Conservation (phyloP, 148 eudicot genomes). For the Arbutus unedo region DNA sequence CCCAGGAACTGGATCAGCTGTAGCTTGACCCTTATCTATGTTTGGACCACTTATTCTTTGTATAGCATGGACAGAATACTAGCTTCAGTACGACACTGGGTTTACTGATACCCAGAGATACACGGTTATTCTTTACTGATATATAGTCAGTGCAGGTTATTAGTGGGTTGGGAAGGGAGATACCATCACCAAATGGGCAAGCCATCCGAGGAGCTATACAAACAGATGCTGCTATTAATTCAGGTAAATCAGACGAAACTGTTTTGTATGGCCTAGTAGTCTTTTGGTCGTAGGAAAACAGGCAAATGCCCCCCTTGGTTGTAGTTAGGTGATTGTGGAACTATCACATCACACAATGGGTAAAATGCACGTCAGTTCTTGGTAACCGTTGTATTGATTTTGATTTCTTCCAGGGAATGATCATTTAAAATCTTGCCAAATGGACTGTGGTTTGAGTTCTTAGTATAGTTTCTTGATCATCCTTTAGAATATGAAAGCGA, state of each 20-base stretch:
- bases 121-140: neutral
- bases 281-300: neutral
- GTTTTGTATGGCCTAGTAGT: neutral
- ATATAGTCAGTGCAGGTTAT: conserved; percentile 55
- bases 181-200: conserved; percentile 94
- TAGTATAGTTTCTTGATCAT: neutral
- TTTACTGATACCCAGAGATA: neutral
- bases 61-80: neutral
- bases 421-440: neutral
- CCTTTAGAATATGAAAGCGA: neutral
- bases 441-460: neutral
- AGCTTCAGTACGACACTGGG: neutral
- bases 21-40: neutral
- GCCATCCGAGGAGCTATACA: conserved; percentile 95
- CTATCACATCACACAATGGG: neutral
- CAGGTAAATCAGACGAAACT: conserved; percentile 41
- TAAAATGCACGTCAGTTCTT: neutral
- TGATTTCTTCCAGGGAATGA: neutral
- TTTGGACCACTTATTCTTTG: neutral
- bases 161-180: conserved; percentile 94
- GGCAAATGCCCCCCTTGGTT: neutral
- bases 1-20: neutral
- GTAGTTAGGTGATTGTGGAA: neutral
- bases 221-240: conserved; percentile 96
- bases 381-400: neutral